Evolutionary conservation across 1,284 basidiomycete genomes (phyloP).

Genomic region (Tetrapyrgos nigripes): DNA sequence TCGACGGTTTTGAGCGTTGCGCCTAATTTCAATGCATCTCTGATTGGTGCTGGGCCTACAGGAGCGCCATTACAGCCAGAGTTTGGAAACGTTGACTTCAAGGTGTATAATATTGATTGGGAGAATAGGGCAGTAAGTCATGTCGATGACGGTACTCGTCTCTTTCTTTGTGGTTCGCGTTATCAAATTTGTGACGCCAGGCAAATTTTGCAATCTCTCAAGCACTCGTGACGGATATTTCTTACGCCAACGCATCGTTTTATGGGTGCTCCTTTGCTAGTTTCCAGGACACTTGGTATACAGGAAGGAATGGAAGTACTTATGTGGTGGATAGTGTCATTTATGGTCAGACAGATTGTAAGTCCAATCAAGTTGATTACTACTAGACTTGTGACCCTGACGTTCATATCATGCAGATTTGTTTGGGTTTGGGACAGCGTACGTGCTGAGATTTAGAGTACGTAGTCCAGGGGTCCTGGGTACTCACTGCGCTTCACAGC

Average conservation of each 20-base stretch:
- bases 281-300: conserved; percentile 74
- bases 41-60: conserved; percentile 62
- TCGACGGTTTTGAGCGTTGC: conserved; percentile 61
- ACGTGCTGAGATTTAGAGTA: too few relatives aligned
- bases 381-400: background rate
- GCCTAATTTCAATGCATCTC: conserved; percentile 52
- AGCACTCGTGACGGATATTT: conserved; percentile 65
- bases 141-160: background rate
- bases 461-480: too few relatives aligned
- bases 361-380: conserved; percentile 22
- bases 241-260: conserved; percentile 70
- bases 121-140: conserved; percentile 64
- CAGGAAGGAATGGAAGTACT: conserved; percentile 63
- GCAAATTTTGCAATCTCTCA: conserved; percentile 64
- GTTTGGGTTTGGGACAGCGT: conserved; percentile 66
- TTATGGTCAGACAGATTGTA: conserved; percentile 69
- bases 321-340: conserved; percentile 69
- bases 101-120: conserved; percentile 71
- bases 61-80: conserved; percentile 60
- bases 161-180: background rate
- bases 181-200: conserved; percentile 33
- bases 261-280: conserved; percentile 70
- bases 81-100: conserved; percentile 66
- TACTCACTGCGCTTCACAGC: conserved; percentile 35
- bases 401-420: conserved; percentile 43